Evolutionary conservation across 1,284 basidiomycete species (phyloP).

Genomic region (Pseudozyma tsukubaensis): DNA sequence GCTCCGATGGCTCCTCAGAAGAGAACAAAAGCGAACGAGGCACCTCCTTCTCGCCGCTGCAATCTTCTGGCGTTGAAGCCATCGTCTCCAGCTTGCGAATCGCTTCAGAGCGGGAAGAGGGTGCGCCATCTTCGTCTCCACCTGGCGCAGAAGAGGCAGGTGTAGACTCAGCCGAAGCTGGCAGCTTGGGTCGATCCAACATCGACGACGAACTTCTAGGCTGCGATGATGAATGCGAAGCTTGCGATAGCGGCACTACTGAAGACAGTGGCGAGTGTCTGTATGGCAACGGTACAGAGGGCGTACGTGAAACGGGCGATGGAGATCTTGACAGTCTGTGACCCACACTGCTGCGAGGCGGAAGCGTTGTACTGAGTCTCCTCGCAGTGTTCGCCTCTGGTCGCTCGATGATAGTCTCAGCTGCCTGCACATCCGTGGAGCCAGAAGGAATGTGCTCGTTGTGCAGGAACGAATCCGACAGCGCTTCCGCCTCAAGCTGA

Average conservation of each 20-base stretch:
- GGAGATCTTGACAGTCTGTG: slow-evolving; percentile 12
- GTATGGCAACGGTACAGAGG: slow-evolving; percentile 34
- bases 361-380: slow-evolving; percentile 1
- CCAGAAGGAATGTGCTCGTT: slow-evolving; percentile 23
- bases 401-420: background rate
- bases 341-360: background rate
- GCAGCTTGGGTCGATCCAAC: background rate
- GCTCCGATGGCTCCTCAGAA: background rate
- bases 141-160: slow-evolving; percentile 17
- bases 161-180: slow-evolving; percentile 10
- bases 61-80: background rate
- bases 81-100: background rate
- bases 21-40: background rate
- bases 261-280: slow-evolving; percentile 19
- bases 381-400: background rate
- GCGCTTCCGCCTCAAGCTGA: slow-evolving; percentile 37
- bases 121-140: background rate
- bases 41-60: background rate
- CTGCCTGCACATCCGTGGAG: background rate
- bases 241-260: slow-evolving; percentile 1
- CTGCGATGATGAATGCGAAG: slow-evolving; percentile 12
- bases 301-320: slow-evolving; percentile 12
- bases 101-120: background rate
- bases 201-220: slow-evolving; percentile 9
- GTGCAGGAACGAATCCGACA: slow-evolving; percentile 23